Evolutionary conservation across 192 early-diverging fungal species (phyloP).

Genomic region (Rhizophagus sp.): DNA sequence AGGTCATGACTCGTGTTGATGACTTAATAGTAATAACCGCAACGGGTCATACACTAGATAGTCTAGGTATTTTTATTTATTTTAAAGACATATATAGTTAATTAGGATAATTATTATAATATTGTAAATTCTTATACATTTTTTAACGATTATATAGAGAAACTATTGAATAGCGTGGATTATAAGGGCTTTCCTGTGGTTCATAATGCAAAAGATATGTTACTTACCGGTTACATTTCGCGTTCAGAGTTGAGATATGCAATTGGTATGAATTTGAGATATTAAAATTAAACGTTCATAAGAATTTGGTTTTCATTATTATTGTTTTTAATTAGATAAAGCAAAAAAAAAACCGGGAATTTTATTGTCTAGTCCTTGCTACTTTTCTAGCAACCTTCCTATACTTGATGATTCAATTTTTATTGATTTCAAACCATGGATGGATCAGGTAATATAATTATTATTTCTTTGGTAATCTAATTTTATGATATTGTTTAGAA

Average conservation of each 20-base stretch:
- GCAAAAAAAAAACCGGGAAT: conserved; percentile 36
- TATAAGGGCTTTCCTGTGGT: conserved; percentile 79
- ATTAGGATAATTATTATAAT: no score
- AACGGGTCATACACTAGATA: conserved; percentile 45
- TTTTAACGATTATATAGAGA: conserved; percentile 8
- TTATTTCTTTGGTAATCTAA: background rate
- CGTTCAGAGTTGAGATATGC: conserved; percentile 59
- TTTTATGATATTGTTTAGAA: background rate
- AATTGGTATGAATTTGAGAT: conserved; percentile 32
- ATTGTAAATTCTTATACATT: background rate
- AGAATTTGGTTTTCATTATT: background rate
- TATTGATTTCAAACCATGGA: conserved; percentile 67
- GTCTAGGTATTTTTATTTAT: conserved; percentile 29
- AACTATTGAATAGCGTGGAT: conserved; percentile 52
- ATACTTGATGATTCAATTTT: conserved; percentile 35
- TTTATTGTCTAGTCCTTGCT: conserved; percentile 28
- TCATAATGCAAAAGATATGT: conserved; percentile 52
- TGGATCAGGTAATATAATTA: conserved; percentile 46
- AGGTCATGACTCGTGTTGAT: conserved; percentile 64
- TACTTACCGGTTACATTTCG: conserved; percentile 71
- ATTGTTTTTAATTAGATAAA: conserved; percentile 33
- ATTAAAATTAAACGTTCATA: background rate
- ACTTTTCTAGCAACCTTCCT: conserved; percentile 41
- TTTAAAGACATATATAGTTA: background rate
- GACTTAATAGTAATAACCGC: conserved; percentile 58